Evolutionary conservation across 2,329 filamentous ascomycete genomes (phyloP).

Genomic region (Clonostachys byssicola): DNA sequence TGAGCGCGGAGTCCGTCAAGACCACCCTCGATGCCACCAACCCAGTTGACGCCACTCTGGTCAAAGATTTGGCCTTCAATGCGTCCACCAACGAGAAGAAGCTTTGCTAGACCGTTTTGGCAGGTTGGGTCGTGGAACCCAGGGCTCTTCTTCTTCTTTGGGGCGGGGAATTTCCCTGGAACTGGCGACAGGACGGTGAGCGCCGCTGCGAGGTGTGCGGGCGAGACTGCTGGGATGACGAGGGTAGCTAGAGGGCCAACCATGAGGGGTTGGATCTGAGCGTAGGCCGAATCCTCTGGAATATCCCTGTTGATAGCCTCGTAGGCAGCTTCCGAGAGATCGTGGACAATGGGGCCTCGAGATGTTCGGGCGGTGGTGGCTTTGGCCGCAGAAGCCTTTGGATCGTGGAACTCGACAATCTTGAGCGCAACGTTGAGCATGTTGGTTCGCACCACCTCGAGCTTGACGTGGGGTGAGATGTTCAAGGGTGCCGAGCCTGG

Average conservation of each 20-base stretch:
- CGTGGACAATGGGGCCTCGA: constrained; percentile 34
- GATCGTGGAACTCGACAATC: constrained; percentile 79
- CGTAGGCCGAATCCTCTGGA: constrained; percentile 36
- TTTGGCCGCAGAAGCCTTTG: constrained; percentile 28
- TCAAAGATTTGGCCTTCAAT: constrained; percentile 86
- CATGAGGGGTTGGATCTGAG: constrained; percentile 69
- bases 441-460: constrained; percentile 83
- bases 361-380: constrained; percentile 20
- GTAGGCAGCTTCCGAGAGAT: constrained; percentile 50
- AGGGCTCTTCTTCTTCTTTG: constrained; percentile 70
- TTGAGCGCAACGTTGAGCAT: constrained; percentile 84
- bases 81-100: constrained; percentile 80
- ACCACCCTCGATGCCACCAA: constrained; percentile 75
- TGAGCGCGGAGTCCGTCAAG: constrained; percentile 77
- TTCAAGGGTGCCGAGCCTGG: constrained; percentile 26
- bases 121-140: constrained; percentile 77
- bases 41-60: constrained; percentile 58
- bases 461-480: constrained; percentile 59
- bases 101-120: constrained; percentile 79
- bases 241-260: constrained; percentile 78
- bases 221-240: constrained; percentile 77
- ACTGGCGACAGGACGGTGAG: constrained; percentile 74
- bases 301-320: constrained; percentile 34
- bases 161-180: constrained; percentile 70
- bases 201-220: constrained; percentile 77